Conservation (phyloP, 768 basidiomycete genomes). For the Suillus fuscotomentosus region DNA sequence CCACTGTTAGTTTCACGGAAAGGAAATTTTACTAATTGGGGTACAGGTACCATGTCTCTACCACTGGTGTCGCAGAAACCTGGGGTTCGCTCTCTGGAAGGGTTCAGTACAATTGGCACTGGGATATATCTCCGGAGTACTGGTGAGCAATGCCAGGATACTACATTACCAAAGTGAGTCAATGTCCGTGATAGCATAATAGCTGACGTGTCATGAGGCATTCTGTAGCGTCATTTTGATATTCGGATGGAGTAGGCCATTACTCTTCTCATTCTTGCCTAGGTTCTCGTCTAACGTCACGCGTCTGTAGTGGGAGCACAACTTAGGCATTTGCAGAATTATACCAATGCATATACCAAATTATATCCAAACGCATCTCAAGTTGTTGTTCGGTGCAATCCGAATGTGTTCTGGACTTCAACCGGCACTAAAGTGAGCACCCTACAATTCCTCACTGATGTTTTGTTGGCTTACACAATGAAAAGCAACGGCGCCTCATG, state of each 20-base stretch:
- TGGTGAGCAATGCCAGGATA: background rate
- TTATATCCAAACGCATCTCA: slow-evolving; percentile 26
- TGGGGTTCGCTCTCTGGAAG: background rate
- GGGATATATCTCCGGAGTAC: background rate
- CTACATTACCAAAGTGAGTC: slow-evolving; percentile 22
- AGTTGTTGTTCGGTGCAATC: slow-evolving; percentile 23
- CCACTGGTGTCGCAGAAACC: background rate
- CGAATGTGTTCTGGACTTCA: slow-evolving; percentile 20
- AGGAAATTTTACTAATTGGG: background rate
- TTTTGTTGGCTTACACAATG: background rate
- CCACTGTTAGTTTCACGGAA: background rate
- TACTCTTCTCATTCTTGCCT: background rate
- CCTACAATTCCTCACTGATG: background rate
- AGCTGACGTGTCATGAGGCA: slow-evolving; percentile 1
- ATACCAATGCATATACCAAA: slow-evolving; percentile 23
- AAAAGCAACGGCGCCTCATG: slow-evolving; percentile 18
- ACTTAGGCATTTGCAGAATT: slow-evolving; percentile 25
- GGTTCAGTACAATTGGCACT: background rate
- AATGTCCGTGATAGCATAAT: background rate
- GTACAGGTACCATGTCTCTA: background rate
- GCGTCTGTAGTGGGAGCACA: slow-evolving; percentile 20
- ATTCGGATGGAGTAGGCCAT: slow-evolving; percentile 27
- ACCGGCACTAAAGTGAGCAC: slow-evolving; percentile 13
- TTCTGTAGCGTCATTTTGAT: slow-evolving; percentile 25
- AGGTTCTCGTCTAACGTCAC: background rate